Base-by-base conservation (phyloP, 169 alveolate genomes). In the Plasmodium reichenowi region DNA sequence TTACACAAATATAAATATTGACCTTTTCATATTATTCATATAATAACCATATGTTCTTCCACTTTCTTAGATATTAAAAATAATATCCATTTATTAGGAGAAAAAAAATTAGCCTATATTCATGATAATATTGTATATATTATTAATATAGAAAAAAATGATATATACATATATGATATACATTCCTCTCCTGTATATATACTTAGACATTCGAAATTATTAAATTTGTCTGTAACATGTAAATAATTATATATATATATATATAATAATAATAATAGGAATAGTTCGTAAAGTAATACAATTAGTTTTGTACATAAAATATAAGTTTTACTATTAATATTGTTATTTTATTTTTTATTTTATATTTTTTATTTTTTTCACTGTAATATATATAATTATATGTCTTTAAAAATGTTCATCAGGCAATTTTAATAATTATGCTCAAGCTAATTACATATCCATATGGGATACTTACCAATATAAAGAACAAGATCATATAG, bases 401-500 rank as follows among this genome's bases (percentile, higher is more conserved):
- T 56, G 24, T 17, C 22, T 2, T 56, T 56, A 17, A 2, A 2
- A 5, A 12, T 17, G 15, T 1, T 56, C 22, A 17, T 15, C 22
- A 56, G 64, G 64, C 10, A 22, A 2, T 56, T 56, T 56, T 56
- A 56, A 56, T 56, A 8, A 56, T 56, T 56, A 56, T 56, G 15
- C 1, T 2, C 10, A 38, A 38, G 64, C 32, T 56, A 17, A 22
- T 56, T 56, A 56, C 2, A 22, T 56, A 22, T 56, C 64, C 10
- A 17, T 56, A 13, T 56, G 64, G 64, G 64, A 56, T 56, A 56
- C 10, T 56, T 9, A 13, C 2, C 32, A 56, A 56, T 56, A 56
- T 56, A 56, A 56, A 56, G 64, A 56, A 56, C 17, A 56, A 56
- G 17, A n/a, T 56, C 17, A 56, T 56, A 56, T 56, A 56, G 24